Base-by-base conservation (phyloP, 2,329 filamentous ascomycete species). In the Penicillium italicum region DNA sequence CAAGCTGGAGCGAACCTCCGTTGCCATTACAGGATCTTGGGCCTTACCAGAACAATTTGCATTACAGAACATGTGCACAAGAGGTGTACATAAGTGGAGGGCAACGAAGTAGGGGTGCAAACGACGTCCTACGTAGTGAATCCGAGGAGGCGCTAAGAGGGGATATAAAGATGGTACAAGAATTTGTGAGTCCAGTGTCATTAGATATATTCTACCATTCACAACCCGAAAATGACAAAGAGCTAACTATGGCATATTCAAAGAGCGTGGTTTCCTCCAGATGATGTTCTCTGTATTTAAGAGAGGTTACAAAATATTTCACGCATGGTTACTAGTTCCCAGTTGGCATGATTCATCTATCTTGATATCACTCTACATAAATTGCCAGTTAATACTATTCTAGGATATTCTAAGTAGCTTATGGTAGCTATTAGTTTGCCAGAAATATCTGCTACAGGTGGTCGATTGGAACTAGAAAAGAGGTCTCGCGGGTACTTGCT, bases 131-230 rank as follows among this genome's bases (percentile, higher is more conserved):
- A 10, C 12, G 11, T 12, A 28, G 44, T 22, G 22, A n/a, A 1
- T 37, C 36, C 3, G 42, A 26, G n/a, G 34, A 44, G 24, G 48
- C 37, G 4, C 33, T 52, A 9, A 40, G n/a, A 18, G 55, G 55
- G 4, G 57, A 61, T 40, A 60, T 60, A 18, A 60, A 50, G 11
- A 53, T 60, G 40, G 49, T 57, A 22, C 56, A 58, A 52, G 59
- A 59, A 14, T 58, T 60, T 55, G 59, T 60, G 22, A 60, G 61
- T 52, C 22, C n/a, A 5, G 22, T 2, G 9, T 11, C 4, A 6
- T 8, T n/a, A 30, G 30, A 18, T 5, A 24, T 18, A 31, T 22
- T 7, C 3, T 8, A 20, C 2, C 16, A 30, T 12, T 18, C 2
- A 11, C 0, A 18, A 1, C 10, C 11, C 9, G n/a, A 11, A 11